Conservation (phyloP, 2,329 filamentous ascomycete genomes). For the Aureobasidium sp. region DNA sequence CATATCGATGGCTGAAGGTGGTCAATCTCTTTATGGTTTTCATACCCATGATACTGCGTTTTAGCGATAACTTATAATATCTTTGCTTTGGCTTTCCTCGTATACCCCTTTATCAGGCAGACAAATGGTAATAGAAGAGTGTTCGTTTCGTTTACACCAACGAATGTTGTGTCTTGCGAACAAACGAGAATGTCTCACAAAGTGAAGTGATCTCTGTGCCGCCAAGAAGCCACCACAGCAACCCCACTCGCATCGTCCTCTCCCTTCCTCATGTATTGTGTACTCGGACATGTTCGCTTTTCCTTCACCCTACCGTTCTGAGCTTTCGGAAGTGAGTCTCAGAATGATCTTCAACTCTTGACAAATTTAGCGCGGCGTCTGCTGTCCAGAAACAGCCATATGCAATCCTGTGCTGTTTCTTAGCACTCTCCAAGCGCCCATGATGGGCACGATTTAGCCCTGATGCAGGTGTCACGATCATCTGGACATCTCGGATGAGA, state of each 20-base stretch:
- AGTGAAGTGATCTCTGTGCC: background rate
- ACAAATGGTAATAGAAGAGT: background rate
- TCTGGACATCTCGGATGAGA: slow-evolving; percentile 4
- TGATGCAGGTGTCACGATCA: slow-evolving; percentile 9
- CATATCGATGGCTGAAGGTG: background rate
- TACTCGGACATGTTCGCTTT: too few relatives aligned
- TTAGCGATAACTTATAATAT: slow-evolving; percentile 14
- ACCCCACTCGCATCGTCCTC: background rate
- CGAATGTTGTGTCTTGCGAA: too few relatives aligned
- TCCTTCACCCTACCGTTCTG: too few relatives aligned
- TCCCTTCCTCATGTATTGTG: background rate
- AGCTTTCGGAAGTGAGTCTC: too few relatives aligned
- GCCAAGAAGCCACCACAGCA: slow-evolving; percentile 1
- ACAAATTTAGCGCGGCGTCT: too few relatives aligned
- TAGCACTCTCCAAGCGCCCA: background rate
- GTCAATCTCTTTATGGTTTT: background rate
- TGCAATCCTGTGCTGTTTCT: background rate
- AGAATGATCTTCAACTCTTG: too few relatives aligned
- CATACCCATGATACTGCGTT: background rate
- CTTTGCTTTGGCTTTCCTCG: background rate
- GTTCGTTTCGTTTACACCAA: background rate
- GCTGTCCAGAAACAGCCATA: background rate
- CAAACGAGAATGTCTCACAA: background rate
- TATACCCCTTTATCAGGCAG: background rate
- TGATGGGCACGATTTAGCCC: background rate